A percentile compares a stretch with the other conserved stretches of the same genome.
phyloP scores from a whole-genome alignment of 1,139 yeast genomes.

The Tardiomyces depauwii region DNA sequence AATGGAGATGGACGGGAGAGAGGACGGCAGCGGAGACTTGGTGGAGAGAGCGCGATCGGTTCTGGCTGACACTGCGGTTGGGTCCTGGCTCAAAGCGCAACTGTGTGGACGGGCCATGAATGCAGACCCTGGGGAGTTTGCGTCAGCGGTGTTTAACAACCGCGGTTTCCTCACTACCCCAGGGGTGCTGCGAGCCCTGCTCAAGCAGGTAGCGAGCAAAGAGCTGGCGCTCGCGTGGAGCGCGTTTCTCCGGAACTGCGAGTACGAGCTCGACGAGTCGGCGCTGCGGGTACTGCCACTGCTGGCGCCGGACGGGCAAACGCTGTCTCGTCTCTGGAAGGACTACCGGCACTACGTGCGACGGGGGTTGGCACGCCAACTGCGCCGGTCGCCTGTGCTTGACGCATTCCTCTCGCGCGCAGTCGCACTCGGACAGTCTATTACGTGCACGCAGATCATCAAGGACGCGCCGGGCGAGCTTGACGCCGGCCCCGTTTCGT shows the following conservation, averaged over 20 bases:
- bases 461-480: not conserved
- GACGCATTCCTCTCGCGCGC: conserved; percentile 5
- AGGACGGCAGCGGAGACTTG: not conserved
- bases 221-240: not conserved
- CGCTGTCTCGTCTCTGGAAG: not conserved
- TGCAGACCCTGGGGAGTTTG: not conserved
- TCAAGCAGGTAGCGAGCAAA: not conserved
- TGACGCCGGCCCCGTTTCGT: conserved; percentile 5
- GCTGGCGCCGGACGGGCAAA: not conserved
- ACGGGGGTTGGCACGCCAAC: not conserved
- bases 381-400: not conserved
- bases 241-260: not conserved
- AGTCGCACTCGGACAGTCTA: conserved; percentile 4
- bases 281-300: not conserved
- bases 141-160: not conserved
- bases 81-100: not conserved
- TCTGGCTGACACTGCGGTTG: not conserved
- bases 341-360: not conserved
- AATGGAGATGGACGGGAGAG: not conserved
- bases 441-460: conserved; percentile 8
- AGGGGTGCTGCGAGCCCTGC: not conserved
- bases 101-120: not conserved
- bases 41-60: not conserved
- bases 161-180: not conserved
- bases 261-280: not conserved